Evolutionary conservation across 352 stramenopile species (phyloP).

Genomic region (Phytophthora pinifolia): DNA sequence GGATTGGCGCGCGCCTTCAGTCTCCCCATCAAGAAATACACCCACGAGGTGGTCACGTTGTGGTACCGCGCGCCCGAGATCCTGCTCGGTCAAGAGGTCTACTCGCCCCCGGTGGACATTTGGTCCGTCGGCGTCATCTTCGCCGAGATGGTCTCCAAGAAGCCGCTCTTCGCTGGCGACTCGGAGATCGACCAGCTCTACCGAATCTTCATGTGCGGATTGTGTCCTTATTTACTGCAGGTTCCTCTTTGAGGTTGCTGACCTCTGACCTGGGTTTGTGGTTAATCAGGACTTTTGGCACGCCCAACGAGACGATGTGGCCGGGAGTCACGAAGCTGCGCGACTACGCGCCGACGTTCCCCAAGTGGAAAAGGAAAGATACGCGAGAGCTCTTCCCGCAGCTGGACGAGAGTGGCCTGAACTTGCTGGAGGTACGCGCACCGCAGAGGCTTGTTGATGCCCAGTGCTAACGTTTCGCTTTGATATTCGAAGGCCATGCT

Average conservation of each 20-base stretch:
- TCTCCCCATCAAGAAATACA: slow-evolving; percentile 97
- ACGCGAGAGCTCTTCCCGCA: slow-evolving; percentile 65
- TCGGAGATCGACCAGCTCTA: slow-evolving; percentile 90
- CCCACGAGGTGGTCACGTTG: slow-evolving; percentile 98
- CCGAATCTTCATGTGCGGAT: slow-evolving; percentile 72
- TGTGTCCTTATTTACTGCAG: neutral
- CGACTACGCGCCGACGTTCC: slow-evolving; percentile 95
- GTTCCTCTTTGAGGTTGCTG: neutral
- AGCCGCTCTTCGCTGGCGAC: slow-evolving; percentile 79
- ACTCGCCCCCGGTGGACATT: slow-evolving; percentile 86
- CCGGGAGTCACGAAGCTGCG: slow-evolving; percentile 95
- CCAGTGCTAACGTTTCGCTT: slow-evolving; percentile 1
- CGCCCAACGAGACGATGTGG: slow-evolving; percentile 96
- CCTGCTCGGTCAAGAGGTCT: slow-evolving; percentile 93
- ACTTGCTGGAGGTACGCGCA: slow-evolving; percentile 57
- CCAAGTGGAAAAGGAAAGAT: slow-evolving; percentile 94
- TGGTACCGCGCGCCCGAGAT: slow-evolving; percentile 99
- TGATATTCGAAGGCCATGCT: slow-evolving; percentile 56
- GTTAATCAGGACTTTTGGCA: slow-evolving; percentile 87
- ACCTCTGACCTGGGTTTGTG: slow-evolving; percentile 9
- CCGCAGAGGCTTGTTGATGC: neutral
- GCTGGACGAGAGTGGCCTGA: slow-evolving; percentile 54
- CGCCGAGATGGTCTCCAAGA: slow-evolving; percentile 83
- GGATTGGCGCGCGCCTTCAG: slow-evolving; percentile 96
- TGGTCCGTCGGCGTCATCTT: slow-evolving; percentile 89